Base-by-base conservation (phyloP, 139 green algal species). In the Chlamydomonas sphaeroides region DNA sequence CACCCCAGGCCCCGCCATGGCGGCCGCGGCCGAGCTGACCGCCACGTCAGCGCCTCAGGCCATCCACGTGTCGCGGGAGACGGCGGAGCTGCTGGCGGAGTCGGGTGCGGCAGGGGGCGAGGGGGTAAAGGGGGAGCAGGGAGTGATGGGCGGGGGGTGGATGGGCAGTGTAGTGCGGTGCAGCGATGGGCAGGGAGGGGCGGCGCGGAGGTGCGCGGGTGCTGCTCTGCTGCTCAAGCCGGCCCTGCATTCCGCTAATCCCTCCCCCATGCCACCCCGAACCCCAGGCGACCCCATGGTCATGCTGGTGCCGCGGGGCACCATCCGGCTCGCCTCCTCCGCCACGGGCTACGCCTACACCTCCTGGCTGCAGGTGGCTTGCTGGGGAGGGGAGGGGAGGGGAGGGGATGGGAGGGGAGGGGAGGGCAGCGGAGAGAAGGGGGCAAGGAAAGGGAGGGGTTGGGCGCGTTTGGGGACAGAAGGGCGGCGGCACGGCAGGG, bases 11-110 rank as follows among this genome's bases (percentile, higher is more conserved):
- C 32, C 17, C n/a, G 42, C 62, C 5, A 18, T 68, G 62, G 6
- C 62, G 15, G 14, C 32, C 32, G 62, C 62, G 14, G 5, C 62
- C 32, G 32, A 41, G 3, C n/a, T 68, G n/a, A 38, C 15, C 32
- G 62, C 32, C 62, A 41, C 62, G 32, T 68, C 62, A 11, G 32
- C 41, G 32, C 62, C 62, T 10, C n/a, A 38, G 62, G 62, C 62
- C n/a, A 41, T 68, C n/a, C 62, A 68, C 62, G 62, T 68, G 62
- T 39, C 62, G 26, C n/a, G 62, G 15, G 32, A 10, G 32, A 68
- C 62, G 1, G 62, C 62, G 32, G 62, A 68, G 62, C 62, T 68
- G 32, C 62, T 68, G 32, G 62, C 62, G 62, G 62, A 68, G 62
- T n/a, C 62, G 62, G 62, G 62, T 68, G 62, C 10, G 62, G 5